Evolutionary conservation across 1,284 basidiomycete species (phyloP), one percentile per base, ranked within the genome.

Genomic region (Papiliotrema nemorosa): DNA sequence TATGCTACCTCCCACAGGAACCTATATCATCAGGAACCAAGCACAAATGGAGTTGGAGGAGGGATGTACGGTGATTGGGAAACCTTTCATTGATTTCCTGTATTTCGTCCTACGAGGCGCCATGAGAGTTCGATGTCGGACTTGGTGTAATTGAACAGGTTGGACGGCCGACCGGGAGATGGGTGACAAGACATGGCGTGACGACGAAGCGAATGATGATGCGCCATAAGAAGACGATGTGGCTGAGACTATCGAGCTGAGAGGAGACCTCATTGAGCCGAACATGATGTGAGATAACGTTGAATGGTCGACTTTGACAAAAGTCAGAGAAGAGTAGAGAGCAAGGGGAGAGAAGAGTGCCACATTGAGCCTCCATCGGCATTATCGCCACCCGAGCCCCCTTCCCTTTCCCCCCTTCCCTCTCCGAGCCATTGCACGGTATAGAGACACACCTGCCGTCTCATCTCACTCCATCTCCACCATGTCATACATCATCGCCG

Each of bases 61-160:
- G 87, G 86, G 44, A 92, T 83, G 7, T 86, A 55, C 54, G 20
- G 41, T 20, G 41, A 52, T 86, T 33, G 92, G 81, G 44, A 85
- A 81, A 50, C 90, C 90, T 73, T 96, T 96, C 75, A 92, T 89
- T 29, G 88, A 80, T 72, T 89, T 91, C 63, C 87, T 78, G 70
- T 87, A 86, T 70, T 89, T 86, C 49, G 89, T 84, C 50, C 84
- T 79, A 44, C 84, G 81, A 3, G 92, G 92, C 0, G 90, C 90
- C 12, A 97, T 82, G 62, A 88, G 82, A 31, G 78, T 75, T 14
- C 79, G 76, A 60, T 68, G 72, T 25, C 79, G 69, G 22, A 76
- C 69, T 41, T 75, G 74, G 14, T 57, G 51, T 2, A 49, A 34
- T 22, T 45, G 33, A 36, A 51, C 21, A 44, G 53, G 37, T 35